Evolutionary conservation across 768 basidiomycete genomes (phyloP), one percentile per base, ranked within the genome.

Genomic region (Termitomyces sp.): DNA sequence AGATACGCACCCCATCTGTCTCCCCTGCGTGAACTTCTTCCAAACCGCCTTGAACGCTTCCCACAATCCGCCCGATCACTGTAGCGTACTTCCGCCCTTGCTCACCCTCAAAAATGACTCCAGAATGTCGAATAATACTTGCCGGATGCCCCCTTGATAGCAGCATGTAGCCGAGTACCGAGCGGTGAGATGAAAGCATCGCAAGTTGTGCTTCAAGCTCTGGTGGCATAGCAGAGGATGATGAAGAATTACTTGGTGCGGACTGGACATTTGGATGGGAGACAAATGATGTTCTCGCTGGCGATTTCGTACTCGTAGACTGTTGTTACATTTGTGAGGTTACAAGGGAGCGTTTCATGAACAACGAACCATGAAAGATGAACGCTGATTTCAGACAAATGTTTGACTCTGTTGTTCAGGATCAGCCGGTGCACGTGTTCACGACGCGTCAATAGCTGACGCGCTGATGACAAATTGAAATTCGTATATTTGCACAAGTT

Each of bases 151-250:
- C 81, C 14, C 92, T 80, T 3, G 91, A 87, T 32, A 95, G 76
- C 0, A 95, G 81, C 65, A 96, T 80, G 68, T 94, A 94, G 1
- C 94, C 93, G 6, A 92, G 81, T 4, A 95, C 92, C 20, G 90
- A 87, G 18, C 90, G 82, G 66, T 95, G 90, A 5, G 89, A 80
- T 1, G 91, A 87, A 53, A 96, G 78, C 60, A 87, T 72, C 0
- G 85, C 70, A 13, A 95, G 79, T 0, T 87, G 94, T 61, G 86
- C 36, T 69, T 94, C 92, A 49, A 94, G 83, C 65, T 93, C 92
- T n/a, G 89, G 84, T 13, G 88, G 79, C 72, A 87, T 81, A 22
- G 53, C 54, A 5, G 69, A 56, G 13, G 68, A 51, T 32, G 68
- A 60, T 32, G 68, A 61, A 7, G 68, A 56, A n/a, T 70, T 43